Base-by-base conservation (phyloP, 2,329 filamentous ascomycete species). In the Leptoxyphium fumago region DNA sequence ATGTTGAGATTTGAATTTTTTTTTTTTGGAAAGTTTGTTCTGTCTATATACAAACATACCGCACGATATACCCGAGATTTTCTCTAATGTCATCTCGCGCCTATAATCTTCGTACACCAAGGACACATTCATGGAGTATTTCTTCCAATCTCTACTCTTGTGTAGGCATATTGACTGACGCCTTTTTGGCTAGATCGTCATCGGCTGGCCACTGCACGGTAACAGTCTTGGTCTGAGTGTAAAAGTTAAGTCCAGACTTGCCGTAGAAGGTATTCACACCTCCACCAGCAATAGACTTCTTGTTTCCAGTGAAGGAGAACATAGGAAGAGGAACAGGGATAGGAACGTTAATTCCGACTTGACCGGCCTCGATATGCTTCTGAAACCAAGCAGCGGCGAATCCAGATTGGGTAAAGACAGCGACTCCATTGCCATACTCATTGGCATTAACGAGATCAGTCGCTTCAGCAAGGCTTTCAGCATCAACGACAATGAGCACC, bases 241-340 rank as follows among this genome's bases (percentile, higher is more conserved):
- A 94, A 62, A 95, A 95, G 61, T 82, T 80, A 61, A 95, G 66
- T 21, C 87, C 88, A 1, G 85, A 84, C 63, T 82, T 81, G 52
- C 88, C 88, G 66, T 95, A 95, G 62, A 95, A 95, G n/a, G 85
- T 91, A 67, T 75, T 91, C 29, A 83, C 82, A 48, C 88, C 88
- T 29, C 38, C 29, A 8, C 41, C 41, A n/a, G 29, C n/a, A 17
- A 43, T 15, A 15, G 28, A 39, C 10, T 17, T 30, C 28, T 43
- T 43, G 17, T 38, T 40, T 10, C 41, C 28, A 18, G 14, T 56
- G 30, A 34, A 34, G 14, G 26, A 39, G 21, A 26, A 41, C 17
- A 11, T 28, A 38, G 3, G n/a, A 14, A 28, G 58, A 46, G 60
- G 59, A 10, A 77, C 73, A 29, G 74, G 80, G 56, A 84, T 84